phyloP scores from a whole-genome alignment of 768 basidiomycete genomes.

The Mycena venus region DNA sequence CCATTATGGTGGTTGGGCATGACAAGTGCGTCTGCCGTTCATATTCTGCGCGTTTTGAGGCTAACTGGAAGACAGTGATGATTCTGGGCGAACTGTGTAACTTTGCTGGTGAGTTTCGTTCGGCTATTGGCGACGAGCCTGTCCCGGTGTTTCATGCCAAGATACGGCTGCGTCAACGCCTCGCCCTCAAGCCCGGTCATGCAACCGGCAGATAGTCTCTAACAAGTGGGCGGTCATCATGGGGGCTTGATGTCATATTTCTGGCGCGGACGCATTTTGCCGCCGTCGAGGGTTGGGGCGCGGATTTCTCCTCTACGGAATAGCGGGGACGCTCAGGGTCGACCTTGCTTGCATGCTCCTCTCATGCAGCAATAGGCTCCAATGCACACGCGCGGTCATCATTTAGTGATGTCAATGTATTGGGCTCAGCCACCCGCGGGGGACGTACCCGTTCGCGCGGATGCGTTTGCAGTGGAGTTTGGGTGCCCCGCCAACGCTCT shows the following conservation, averaged over 20 bases:
- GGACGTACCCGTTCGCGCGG: too few species aligned
- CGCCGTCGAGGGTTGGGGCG: too few species aligned
- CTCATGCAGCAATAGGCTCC: too few species aligned
- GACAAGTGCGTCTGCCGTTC: slow-evolving; percentile 69
- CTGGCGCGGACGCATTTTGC: too few species aligned
- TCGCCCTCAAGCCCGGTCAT: neutral
- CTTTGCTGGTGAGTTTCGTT: slow-evolving; percentile 76
- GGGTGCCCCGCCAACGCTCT: too few species aligned
- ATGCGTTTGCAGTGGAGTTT: too few species aligned
- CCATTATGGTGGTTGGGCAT: slow-evolving; percentile 95
- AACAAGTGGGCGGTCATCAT: neutral
- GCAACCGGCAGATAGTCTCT: neutral
- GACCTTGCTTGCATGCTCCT: too few species aligned
- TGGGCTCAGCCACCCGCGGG: too few species aligned
- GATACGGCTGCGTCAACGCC: neutral
- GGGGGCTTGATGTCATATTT: neutral
- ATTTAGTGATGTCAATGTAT: too few species aligned
- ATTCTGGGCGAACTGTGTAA: slow-evolving; percentile 92
- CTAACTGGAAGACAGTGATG: slow-evolving; percentile 72
- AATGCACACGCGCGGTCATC: too few species aligned
- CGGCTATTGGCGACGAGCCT: neutral
- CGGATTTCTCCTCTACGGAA: too few species aligned
- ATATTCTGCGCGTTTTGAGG: neutral
- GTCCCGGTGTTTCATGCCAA: neutral
- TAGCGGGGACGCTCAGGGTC: too few species aligned